These are phyloP conservation scores for Vigna trinervia DNA, from an alignment of 306 rosid genomes.

Conservation along the genomic window DNA sequence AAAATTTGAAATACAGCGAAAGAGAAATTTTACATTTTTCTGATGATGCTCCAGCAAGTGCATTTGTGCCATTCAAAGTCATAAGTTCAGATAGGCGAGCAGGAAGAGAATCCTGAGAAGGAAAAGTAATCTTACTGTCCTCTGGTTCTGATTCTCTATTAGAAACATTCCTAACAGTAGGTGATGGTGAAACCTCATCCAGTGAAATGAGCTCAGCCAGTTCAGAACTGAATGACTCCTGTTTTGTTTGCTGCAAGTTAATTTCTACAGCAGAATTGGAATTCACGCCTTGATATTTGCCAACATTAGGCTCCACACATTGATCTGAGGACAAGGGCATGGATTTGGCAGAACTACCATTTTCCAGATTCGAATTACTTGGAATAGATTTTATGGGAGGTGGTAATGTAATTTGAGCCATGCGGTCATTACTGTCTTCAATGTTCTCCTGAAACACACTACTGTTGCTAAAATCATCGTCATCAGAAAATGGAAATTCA, in stretches of 20 bases:
- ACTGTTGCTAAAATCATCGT: slow-evolving; percentile 45
- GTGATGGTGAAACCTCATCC: slow-evolving; percentile 50
- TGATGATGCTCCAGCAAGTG: slow-evolving; percentile 41
- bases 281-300: slow-evolving; percentile 40
- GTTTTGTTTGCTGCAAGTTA: slow-evolving; percentile 49
- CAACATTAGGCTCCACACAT: slow-evolving; percentile 47
- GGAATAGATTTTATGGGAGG: slow-evolving; percentile 39
- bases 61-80: slow-evolving; percentile 31
- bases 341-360: slow-evolving; percentile 27
- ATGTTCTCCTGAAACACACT: slow-evolving; percentile 42
- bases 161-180: slow-evolving; percentile 37
- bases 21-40: slow-evolving; percentile 52
- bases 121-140: slow-evolving; percentile 41
- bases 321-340: slow-evolving; percentile 53
- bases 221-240: slow-evolving; percentile 47
- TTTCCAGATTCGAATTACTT: slow-evolving; percentile 46
- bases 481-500: slow-evolving; percentile 65
- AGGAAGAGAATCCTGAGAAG: slow-evolving; percentile 41
- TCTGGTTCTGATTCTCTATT: slow-evolving; percentile 45
- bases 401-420: slow-evolving; percentile 40
- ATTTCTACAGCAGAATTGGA: slow-evolving; percentile 44
- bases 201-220: slow-evolving; percentile 57
- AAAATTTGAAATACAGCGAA: slow-evolving; percentile 10
- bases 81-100: slow-evolving; percentile 44
- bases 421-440: slow-evolving; percentile 44